Conservation (phyloP, 208 protist genomes). For the Trypanosoma mega region DNA sequence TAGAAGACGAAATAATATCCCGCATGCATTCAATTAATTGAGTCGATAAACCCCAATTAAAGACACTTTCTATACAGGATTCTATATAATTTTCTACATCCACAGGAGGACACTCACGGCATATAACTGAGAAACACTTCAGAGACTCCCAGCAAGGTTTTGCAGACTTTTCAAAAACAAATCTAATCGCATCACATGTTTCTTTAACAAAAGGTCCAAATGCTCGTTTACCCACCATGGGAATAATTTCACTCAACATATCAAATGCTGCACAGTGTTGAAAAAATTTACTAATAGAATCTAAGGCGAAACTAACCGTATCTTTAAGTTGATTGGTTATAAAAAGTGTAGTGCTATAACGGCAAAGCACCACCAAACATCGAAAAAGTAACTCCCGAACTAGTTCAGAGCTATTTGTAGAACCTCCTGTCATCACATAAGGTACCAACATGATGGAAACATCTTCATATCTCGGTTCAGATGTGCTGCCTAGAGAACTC, state of each 20-base stretch:
- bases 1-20: constrained; percentile 68
- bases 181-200: constrained; percentile 47
- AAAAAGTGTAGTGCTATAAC: constrained; percentile 69
- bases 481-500: constrained; percentile 46
- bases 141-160: constrained; percentile 80
- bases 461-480: constrained; percentile 62
- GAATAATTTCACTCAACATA: constrained; percentile 79
- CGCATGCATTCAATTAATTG: constrained; percentile 83
- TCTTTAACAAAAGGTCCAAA: constrained; percentile 69
- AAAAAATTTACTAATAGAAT: constrained; percentile 49
- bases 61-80: constrained; percentile 72
- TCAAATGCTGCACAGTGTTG: constrained; percentile 63
- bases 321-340: constrained; percentile 72
- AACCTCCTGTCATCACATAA: constrained; percentile 52
- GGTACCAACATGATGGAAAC: constrained; percentile 74
- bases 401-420: constrained; percentile 30
- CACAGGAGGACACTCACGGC: constrained; percentile 47
- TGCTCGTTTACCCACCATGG: constrained; percentile 52
- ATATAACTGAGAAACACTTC: constrained; percentile 51
- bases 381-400: constrained; percentile 59
- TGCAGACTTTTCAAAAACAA: constrained; percentile 49
- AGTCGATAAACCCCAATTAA: constrained; percentile 79
- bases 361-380: constrained; percentile 73
- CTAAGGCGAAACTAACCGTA: constrained; percentile 68
- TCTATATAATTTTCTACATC: constrained; percentile 79